Conservation (phyloP, 2,329 filamentous ascomycete species). For the Sclerotinia subarctica region DNA sequence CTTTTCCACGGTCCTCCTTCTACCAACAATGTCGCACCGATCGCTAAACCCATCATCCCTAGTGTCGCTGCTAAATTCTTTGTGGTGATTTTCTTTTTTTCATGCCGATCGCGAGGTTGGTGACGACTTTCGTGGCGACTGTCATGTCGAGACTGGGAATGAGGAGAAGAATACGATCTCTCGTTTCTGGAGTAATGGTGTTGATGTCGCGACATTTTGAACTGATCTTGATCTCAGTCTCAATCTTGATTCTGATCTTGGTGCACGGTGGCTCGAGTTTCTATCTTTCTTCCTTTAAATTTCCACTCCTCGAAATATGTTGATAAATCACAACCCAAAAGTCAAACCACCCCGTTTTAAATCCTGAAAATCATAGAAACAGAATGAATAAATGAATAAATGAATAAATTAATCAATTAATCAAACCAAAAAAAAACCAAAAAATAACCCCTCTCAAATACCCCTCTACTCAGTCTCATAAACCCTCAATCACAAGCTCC, state of each 20-base stretch:
- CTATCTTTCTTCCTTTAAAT: too few relatives aligned
- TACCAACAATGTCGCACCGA: constrained; percentile 6
- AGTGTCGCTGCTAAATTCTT: constrained; percentile 9
- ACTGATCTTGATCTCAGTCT: too few relatives aligned
- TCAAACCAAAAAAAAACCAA: too few relatives aligned
- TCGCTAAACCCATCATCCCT: constrained; percentile 11
- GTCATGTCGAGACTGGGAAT: not conserved
- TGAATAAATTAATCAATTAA: too few relatives aligned
- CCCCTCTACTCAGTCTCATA: too few relatives aligned
- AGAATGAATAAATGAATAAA: too few relatives aligned
- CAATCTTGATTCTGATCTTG: not conserved
- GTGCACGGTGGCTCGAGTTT: too few relatives aligned
- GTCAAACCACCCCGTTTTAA: too few relatives aligned
- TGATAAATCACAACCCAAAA: too few relatives aligned
- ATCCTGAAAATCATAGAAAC: too few relatives aligned
- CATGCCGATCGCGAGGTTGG: not conserved
- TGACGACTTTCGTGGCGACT: not conserved
- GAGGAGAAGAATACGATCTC: not conserved
- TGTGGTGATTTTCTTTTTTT: not conserved
- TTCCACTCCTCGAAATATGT: too few relatives aligned
- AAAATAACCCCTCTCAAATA: not conserved
- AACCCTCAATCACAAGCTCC: not conserved
- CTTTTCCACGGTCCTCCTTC: constrained; percentile 10
- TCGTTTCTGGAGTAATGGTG: not conserved
- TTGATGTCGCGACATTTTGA: constrained; percentile 6